These are phyloP conservation scores for Zoysia matrella DNA, from an alignment of 202 grass and related monocot species.

Conservation along the genomic window DNA sequence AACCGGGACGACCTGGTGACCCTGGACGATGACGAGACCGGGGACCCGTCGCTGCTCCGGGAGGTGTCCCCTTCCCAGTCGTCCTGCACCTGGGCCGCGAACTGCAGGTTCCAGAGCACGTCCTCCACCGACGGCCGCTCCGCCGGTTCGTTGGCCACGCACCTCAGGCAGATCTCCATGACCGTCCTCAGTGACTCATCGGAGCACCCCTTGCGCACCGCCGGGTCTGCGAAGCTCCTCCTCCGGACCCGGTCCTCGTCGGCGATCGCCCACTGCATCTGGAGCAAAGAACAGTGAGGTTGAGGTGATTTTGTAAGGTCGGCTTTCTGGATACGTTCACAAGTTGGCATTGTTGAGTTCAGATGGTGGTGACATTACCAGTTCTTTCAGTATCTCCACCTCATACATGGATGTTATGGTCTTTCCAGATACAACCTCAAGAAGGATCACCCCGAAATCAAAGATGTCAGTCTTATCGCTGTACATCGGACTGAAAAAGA, in stretches of 20 bases:
- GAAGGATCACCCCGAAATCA: slow-evolving; percentile 85
- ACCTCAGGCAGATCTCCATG: slow-evolving; percentile 85
- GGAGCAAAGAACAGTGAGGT: background rate
- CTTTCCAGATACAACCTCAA: slow-evolving; percentile 90
- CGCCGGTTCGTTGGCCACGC: slow-evolving; percentile 67
- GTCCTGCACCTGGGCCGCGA: slow-evolving; percentile 81
- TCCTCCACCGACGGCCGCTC: slow-evolving; percentile 84
- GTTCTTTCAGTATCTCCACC: slow-evolving; percentile 86
- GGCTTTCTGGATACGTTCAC: background rate
- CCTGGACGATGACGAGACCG: slow-evolving; percentile 44
- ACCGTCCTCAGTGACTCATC: slow-evolving; percentile 80
- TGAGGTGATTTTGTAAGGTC: background rate
- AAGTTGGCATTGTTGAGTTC: background rate
- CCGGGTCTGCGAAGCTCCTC: slow-evolving; percentile 68
- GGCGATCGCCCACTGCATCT: slow-evolving; percentile 71
- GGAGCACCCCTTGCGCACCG: slow-evolving; percentile 62
- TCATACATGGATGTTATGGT: slow-evolving; percentile 75
- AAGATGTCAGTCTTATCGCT: slow-evolving; percentile 81
- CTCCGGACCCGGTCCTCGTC: slow-evolving; percentile 61
- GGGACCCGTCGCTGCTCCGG: slow-evolving; percentile 65
- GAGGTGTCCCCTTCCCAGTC: slow-evolving; percentile 58
- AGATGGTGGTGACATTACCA: slow-evolving; percentile 55
- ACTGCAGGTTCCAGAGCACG: slow-evolving; percentile 93
- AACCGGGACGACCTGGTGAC: slow-evolving; percentile 23
- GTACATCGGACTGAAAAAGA: slow-evolving; percentile 54